Evolutionary conservation across 192 early-diverging fungal genomes (phyloP), one percentile per base, ranked within the genome.

Genomic region (Umbelopsis ramanniana): DNA sequence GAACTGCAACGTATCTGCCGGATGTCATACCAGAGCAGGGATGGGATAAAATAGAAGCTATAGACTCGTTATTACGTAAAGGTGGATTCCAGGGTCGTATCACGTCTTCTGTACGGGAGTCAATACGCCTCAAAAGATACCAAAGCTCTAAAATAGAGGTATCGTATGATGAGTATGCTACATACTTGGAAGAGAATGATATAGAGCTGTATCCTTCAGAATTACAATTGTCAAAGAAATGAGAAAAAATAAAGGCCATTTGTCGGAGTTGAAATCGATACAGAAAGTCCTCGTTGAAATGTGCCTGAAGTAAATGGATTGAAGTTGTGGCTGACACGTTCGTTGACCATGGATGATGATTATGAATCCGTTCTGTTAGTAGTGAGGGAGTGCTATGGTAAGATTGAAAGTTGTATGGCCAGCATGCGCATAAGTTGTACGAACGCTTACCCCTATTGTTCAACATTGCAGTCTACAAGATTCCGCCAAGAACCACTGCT

Each of bases 1-100:
- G 60, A 50, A 92, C 93, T 1, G 91, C 95, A 6, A 98, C 97
- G 8, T 98, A 93, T 81, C 81, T 98, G 53, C 97, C 97, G 11
- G 93, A 97, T 73, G 92, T 98, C 46, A 90, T 92, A 8, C 66
- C 71, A 35, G 95, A 97, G 76, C 96, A 97, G 80, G 90, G 87
- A 10, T 98, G 97, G 97, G 90, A 87, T 0, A 93, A 97, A 70
- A 66, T 79, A 38, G 89, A 97, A 75, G 86, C 96, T 0, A 90
- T 98, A 7, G 90, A 96, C 45, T 92, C 93, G 4, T 81, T 97
- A 72, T 83, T 98, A 67, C 82, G 92, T 40, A 98, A 98, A 79
- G 93, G 94, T 46, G 94, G 95, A 0, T 95, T 84, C 73, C 74
- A 70, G 46, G 88, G 86, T 0, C 69, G 70, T 9, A 90, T 96